Evolutionary conservation across 1,139 yeast genomes (phyloP).

Genomic region (Blastobotrys persicus): DNA sequence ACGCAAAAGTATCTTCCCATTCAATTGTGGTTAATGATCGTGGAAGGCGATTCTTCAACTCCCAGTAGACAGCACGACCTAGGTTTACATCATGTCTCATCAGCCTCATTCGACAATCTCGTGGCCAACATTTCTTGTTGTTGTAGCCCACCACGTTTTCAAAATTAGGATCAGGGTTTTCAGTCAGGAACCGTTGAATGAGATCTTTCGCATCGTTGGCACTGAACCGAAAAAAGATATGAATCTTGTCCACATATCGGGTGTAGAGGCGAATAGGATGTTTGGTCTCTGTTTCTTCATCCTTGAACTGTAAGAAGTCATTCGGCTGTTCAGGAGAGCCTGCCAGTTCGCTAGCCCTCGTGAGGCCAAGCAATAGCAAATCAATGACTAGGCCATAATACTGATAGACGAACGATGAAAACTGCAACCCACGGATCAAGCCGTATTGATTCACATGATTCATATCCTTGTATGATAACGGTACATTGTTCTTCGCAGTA

Average conservation of each 20-base stretch:
- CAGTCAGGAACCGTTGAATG: conserved; percentile 70
- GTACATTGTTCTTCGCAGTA: conserved; percentile 85
- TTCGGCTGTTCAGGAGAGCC: conserved; percentile 70
- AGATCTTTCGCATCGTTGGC: conserved; percentile 73
- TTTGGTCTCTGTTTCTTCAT: conserved; percentile 53
- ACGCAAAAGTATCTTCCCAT: conserved; percentile 82
- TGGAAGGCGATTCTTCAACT: conserved; percentile 76
- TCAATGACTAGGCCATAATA: conserved; percentile 86
- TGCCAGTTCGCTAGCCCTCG: conserved; percentile 84
- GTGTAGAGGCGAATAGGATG: conserved; percentile 80
- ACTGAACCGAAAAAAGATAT: conserved; percentile 72
- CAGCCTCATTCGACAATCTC: conserved; percentile 85
- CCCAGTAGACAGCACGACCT: conserved; percentile 94
- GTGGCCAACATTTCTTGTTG: conserved; percentile 92
- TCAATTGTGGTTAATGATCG: conserved; percentile 64
- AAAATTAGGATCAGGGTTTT: conserved; percentile 89
- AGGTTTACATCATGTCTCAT: conserved; percentile 89
- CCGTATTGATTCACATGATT: conserved; percentile 89
- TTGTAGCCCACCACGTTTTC: conserved; percentile 86
- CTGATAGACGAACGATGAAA: conserved; percentile 85
- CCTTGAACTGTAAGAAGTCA: conserved; percentile 69
- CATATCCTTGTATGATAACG: conserved; percentile 89
- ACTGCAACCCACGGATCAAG: conserved; percentile 81
- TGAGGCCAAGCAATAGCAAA: conserved; percentile 75
- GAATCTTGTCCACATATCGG: conserved; percentile 79